Base-by-base conservation (phyloP, 163 green algal species). In the Scenedesmus sp. region DNA sequence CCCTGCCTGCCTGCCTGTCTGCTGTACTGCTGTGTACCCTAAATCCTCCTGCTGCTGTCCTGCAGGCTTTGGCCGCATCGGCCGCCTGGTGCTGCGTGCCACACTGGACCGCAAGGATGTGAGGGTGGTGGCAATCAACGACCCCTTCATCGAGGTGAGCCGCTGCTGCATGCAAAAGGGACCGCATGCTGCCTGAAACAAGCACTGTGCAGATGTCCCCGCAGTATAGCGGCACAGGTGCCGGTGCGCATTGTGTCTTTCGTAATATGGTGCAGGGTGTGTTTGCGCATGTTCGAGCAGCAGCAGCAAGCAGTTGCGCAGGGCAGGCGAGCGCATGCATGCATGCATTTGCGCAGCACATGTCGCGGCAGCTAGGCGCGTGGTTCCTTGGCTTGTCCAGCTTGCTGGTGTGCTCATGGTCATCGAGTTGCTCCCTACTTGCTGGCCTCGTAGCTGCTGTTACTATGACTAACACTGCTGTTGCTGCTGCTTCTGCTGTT, bases 81-180 rank as follows among this genome's bases (percentile, higher is more conserved):
- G 96, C 23, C 93, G 96, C 66, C 93, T 98, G 86, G 96, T 98
- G 7, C 77, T 95, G 88, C 93, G 94, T 87, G 57, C 84, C 23
- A 92, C 91, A 12, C 93, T 99, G 60, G 88, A 95, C 67, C 95
- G 97, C 66, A 92, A 97, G 54, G 97, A 99, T 91, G 94, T 99
- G n/a, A 95, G 99, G 96, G 96, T 98, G 3, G 95, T 98, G 9
- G 96, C 96, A 12, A 95, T 99, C 90, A 99, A 99, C 91, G 98
- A 99, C 94, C 98, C 98, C 20, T 99, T 99, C 95, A 98, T 99
- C 89, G 96, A 99, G 87, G 64, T 91, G 52, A 93, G 94, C 88
- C 46, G 26, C 12, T 60, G 46, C 1, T 15, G 2, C 46, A 9
- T 34, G 18, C 18, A 7, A 34, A 7, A 13, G 23, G 23, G 23